Evolutionary conservation across 73 alveolate species (phyloP).

Genomic region (Blepharisma stoltei): DNA sequence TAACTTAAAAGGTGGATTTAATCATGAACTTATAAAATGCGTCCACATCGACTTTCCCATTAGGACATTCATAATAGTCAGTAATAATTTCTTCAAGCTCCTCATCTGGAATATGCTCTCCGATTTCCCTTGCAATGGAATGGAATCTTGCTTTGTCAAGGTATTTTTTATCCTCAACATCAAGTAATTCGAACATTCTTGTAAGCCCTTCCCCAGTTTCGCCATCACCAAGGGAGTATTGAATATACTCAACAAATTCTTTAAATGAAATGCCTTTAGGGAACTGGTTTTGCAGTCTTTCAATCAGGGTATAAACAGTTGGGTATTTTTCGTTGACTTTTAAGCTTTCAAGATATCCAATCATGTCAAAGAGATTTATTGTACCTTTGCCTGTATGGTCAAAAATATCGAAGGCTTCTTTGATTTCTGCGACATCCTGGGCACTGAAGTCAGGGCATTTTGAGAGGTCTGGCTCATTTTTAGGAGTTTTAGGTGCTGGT

Average conservation of each 20-base stretch:
- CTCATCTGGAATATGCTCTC: constrained; percentile 53
- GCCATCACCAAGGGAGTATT: constrained; percentile 39
- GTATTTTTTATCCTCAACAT: constrained; percentile 54
- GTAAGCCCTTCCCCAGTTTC: constrained; percentile 47
- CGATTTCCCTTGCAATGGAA: constrained; percentile 47
- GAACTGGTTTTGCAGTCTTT: constrained; percentile 37
- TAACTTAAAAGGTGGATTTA: background rate
- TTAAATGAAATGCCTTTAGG: constrained; percentile 60
- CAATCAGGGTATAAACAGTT: constrained; percentile 37
- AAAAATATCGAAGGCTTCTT: constrained; percentile 47
- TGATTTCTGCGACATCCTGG: constrained; percentile 60
- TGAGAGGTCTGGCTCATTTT: constrained; percentile 22
- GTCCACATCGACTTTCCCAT: constrained; percentile 63
- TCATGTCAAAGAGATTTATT: constrained; percentile 37
- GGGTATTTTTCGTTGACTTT: constrained; percentile 47
- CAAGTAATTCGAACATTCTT: constrained; percentile 49
- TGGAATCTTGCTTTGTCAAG: constrained; percentile 49
- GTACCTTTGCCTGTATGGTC: constrained; percentile 33
- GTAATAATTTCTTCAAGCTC: constrained; percentile 55
- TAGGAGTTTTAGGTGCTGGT: no score
- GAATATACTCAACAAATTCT: constrained; percentile 56
- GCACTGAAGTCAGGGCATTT: constrained; percentile 52
- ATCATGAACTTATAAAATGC: constrained; percentile 59
- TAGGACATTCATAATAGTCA: constrained; percentile 54
- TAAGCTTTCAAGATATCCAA: constrained; percentile 31